These are phyloP conservation scores for Candida frijolesensis DNA, from an alignment of 1,139 yeast genomes.

Conservation along the genomic window DNA sequence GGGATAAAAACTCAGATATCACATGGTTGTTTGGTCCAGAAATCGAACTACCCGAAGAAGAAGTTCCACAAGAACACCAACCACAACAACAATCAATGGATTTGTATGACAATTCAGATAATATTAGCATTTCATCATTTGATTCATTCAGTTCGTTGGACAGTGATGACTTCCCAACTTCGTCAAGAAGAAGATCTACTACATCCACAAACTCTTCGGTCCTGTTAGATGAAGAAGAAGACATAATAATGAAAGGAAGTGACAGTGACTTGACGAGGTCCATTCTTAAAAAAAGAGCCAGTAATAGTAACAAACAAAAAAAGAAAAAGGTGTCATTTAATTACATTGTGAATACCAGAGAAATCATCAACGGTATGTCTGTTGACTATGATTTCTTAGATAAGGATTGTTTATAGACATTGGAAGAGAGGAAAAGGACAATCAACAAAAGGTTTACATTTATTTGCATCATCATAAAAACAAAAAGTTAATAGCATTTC, in stretches of 20 bases:
- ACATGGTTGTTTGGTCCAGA: conserved; percentile 53
- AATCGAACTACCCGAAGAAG: conserved; percentile 17
- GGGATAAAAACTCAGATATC: conserved; percentile 47
- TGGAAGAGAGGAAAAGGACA: background rate
- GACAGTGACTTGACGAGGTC: background rate
- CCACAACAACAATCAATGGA: background rate
- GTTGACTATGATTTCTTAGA: conserved; percentile 49
- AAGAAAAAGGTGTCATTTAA: conserved; percentile 40
- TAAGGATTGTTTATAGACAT: conserved; percentile 20
- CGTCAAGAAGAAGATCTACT: conserved; percentile 8
- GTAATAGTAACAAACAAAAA: conserved; percentile 3
- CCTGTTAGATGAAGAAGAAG: conserved; percentile 12
- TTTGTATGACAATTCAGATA: conserved; percentile 2
- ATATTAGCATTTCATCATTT: conserved; percentile 8
- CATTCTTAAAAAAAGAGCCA: conserved; percentile 5
- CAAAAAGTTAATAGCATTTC: background rate
- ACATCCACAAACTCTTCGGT: conserved; percentile 5
- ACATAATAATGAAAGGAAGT: conserved; percentile 4
- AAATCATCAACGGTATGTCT: conserved; percentile 43
- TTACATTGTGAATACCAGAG: conserved; percentile 45
- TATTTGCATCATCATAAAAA: conserved; percentile 1
- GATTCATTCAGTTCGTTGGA: conserved; percentile 5
- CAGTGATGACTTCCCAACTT: conserved; percentile 4
- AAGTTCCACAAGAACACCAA: conserved; percentile 4
- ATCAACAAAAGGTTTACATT: background rate